Conservation (phyloP, 805 yeast genomes). For the Blastobotrys terrestris region DNA sequence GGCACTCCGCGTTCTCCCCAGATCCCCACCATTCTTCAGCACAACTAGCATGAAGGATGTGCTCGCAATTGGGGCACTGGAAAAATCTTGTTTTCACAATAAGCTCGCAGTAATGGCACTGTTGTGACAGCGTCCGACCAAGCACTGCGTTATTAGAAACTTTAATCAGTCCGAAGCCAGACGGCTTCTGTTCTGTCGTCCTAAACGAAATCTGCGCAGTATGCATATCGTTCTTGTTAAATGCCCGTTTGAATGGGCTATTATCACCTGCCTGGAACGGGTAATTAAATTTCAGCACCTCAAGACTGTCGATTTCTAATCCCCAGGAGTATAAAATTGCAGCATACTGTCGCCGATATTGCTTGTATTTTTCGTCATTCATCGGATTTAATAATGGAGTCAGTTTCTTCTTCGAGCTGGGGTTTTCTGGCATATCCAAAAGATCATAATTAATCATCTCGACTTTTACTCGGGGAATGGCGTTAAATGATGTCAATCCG, state of each 20-base stretch:
- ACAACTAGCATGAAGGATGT: slow-evolving; percentile 71
- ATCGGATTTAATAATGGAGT: slow-evolving; percentile 35
- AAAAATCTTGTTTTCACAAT: slow-evolving; percentile 54
- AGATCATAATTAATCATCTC: slow-evolving; percentile 42
- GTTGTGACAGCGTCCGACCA: slow-evolving; percentile 28
- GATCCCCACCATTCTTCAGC: slow-evolving; percentile 77
- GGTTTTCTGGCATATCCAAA: slow-evolving; percentile 38
- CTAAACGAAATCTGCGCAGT: slow-evolving; percentile 17
- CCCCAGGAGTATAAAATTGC: slow-evolving; percentile 78
- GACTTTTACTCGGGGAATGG: slow-evolving; percentile 33
- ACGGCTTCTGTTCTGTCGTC: background rate
- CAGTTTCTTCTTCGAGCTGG: slow-evolving; percentile 25
- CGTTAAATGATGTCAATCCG: background rate
- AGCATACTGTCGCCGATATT: slow-evolving; percentile 65
- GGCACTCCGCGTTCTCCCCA: slow-evolving; percentile 23
- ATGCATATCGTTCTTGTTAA: slow-evolving; percentile 22
- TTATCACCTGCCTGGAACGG: slow-evolving; percentile 1
- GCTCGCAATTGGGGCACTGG: slow-evolving; percentile 70
- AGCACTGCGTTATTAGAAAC: slow-evolving; percentile 9
- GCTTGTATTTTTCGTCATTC: slow-evolving; percentile 33
- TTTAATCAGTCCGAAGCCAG: slow-evolving; percentile 11
- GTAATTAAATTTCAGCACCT: slow-evolving; percentile 65
- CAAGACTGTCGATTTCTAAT: slow-evolving; percentile 68
- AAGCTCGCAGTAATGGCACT: slow-evolving; percentile 62
- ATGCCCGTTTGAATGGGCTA: slow-evolving; percentile 3